phyloP scores from a whole-genome alignment of 2,329 filamentous ascomycete genomes.

The Dactylonectria macrodidyma region DNA sequence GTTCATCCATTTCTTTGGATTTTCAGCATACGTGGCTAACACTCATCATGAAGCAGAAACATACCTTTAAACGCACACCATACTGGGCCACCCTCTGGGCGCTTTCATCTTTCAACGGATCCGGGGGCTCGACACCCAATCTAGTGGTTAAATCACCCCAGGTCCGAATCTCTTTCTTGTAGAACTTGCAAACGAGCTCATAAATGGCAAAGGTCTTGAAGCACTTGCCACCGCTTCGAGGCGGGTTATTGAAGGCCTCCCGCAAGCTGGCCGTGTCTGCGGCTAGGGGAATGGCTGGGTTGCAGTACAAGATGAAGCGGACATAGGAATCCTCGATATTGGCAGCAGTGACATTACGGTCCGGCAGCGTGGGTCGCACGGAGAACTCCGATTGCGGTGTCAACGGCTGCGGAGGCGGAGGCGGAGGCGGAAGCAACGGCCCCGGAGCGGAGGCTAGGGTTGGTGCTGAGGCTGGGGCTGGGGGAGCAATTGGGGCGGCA shows the following conservation, averaged over 20 bases:
- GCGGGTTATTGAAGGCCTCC: conserved; percentile 83
- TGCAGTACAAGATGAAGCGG: conserved; percentile 90
- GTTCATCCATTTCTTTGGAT: conserved; percentile 89
- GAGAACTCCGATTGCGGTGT: conserved; percentile 34
- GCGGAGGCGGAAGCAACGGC: conserved; percentile 29
- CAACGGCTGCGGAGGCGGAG: conserved; percentile 27
- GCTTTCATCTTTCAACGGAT: conserved; percentile 86
- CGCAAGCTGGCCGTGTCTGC: conserved; percentile 80
- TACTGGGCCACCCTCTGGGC: conserved; percentile 96
- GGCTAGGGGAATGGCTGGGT: conserved; percentile 79
- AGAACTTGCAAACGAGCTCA: conserved; percentile 83
- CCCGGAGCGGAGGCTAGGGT: conserved; percentile 36
- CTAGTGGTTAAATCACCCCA: conserved; percentile 91
- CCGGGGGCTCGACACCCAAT: conserved; percentile 90
- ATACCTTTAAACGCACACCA: conserved; percentile 89
- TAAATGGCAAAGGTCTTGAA: conserved; percentile 86
- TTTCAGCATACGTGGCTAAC: conserved; percentile 21
- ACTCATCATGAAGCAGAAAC: conserved; percentile 13
- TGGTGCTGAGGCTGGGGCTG: conserved; percentile 27
- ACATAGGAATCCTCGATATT: conserved; percentile 88
- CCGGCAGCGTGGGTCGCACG: conserved; percentile 67
- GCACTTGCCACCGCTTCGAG: conserved; percentile 88
- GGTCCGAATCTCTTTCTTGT: conserved; percentile 88
- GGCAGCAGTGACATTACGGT: conserved; percentile 76
- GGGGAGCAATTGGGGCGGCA: conserved; percentile 27